Base-by-base conservation (phyloP, 108 stramenopile genomes). In the Nitzschia putrida region DNA sequence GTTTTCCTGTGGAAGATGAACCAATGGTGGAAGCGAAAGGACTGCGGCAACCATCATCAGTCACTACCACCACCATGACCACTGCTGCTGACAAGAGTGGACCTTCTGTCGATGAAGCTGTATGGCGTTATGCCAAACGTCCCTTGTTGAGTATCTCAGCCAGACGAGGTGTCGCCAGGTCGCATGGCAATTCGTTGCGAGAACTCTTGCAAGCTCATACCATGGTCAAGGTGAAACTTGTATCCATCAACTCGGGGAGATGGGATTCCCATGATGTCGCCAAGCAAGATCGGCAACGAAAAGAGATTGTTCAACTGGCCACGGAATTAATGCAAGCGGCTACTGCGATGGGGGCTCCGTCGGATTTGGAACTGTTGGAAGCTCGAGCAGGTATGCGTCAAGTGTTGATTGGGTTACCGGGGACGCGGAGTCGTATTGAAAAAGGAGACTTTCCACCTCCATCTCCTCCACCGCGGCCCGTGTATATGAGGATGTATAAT, bases 171-270 rank as follows among this genome's bases (percentile, higher is more conserved):
- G 73, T 73, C 12, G 66, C 80, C 8, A 22, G 40, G 18, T 57
- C 80, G 0, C 87, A 88, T 66, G 87, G 83, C 56, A 88, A 88
- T 58, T 74, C 72, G 14, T 64, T 88, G 47, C 72, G 80, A 47
- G 72, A 88, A 64, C 71, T 88, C 13, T 53, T 88, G 69, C 68
- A 82, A 38, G 81, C 68, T 34, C 87, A 88, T 61, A 82, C 80
- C 12, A 75, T 73, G 20, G 87, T 88, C 45, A 79, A 80, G 51
- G 85, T 88, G 24, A 88, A 88, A 65, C 79, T 88, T 16, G 85
- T 84, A 59, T 49, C 18, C 18, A 16, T 18, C 47, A 49, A 1
- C 6, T 34, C 29, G 3, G 77, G 79, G 3, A 51, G 50, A 24
- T 42, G 61, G 20, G 80, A 78, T 60, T 71, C 67, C 61, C 68